Base-by-base conservation (phyloP, 768 basidiomycete species). In the Boletus rex-veris region DNA sequence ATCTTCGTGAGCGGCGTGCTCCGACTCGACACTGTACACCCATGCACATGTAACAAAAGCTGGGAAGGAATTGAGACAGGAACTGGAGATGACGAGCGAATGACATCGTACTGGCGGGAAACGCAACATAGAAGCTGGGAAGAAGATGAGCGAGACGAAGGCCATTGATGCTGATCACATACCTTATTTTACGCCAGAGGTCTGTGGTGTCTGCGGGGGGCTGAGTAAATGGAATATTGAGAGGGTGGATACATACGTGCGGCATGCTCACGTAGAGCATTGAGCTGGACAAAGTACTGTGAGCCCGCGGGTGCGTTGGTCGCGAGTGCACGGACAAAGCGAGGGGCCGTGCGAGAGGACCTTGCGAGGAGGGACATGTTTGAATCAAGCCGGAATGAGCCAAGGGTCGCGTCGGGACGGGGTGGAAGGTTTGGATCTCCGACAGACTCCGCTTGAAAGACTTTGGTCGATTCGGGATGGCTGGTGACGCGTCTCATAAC, bases 141-240 rank as follows among this genome's bases (percentile, higher is more conserved):
- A 26, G 16, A 45, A 18, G 43, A 50, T 60, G 41, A 61, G 55
- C 37, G 28, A 53, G 48, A 43, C 11, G 40, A 35, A 28, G 48
- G 3, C 12, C 21, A 37, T 26, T 44, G 3, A 28, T 26, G 15
- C 35, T 26, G 26, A 37, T n/a, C 7, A 67, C 80, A 46, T 66
- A 87, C 90, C 88, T 88, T 70, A 93, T 89, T 76, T 85, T 91
- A 66, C 89, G 84, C 91, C 91, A 93, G 59, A 93, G 81, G 51
- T 85, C 78, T 47, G 86, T 74, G 28, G 90, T 87, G 54, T 84
- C 91, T 93, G 63, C 40, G 37, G 26, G 16, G 16, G 30, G 39
- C 15, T 63, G 57, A 59, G 60, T 40, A 18, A 43, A 55, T 45
- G 49, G 16, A 58, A 42, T 7, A 33, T 35, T 5, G 37, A 40